Evolutionary conservation across 495 filamentous ascomycete species (phyloP).

Genomic region (Cercophora scortea): DNA sequence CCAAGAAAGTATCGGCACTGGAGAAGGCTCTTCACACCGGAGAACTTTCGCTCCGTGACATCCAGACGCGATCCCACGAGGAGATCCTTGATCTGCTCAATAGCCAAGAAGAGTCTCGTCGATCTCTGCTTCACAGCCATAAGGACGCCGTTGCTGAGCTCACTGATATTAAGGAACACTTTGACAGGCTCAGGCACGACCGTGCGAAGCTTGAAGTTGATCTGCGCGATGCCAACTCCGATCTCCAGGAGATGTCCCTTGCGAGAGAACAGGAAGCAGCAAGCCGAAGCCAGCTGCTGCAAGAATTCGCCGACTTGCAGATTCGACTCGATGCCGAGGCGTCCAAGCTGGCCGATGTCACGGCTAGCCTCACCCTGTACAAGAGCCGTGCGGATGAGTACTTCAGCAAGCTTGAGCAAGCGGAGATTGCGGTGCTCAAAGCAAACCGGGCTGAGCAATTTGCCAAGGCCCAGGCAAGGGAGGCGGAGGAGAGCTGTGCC

Average conservation of each 20-base stretch:
- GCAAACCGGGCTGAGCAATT: slow-evolving; percentile 88
- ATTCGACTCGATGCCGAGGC: slow-evolving; percentile 86
- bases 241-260: slow-evolving; percentile 69
- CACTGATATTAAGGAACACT: slow-evolving; percentile 73
- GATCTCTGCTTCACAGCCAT: slow-evolving; percentile 72
- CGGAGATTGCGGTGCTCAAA: slow-evolving; percentile 91
- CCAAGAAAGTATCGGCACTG: slow-evolving; percentile 84
- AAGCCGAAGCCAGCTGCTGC: slow-evolving; percentile 77
- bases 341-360: slow-evolving; percentile 76
- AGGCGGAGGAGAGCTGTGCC: slow-evolving; percentile 86
- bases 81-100: slow-evolving; percentile 91
- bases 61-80: slow-evolving; percentile 90
- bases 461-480: slow-evolving; percentile 76
- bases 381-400: slow-evolving; percentile 94
- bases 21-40: slow-evolving; percentile 83
- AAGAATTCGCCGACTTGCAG: slow-evolving; percentile 90
- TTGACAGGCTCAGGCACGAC: slow-evolving; percentile 75
- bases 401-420: slow-evolving; percentile 94
- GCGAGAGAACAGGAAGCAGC: slow-evolving; percentile 77
- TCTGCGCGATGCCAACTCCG: slow-evolving; percentile 73
- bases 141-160: slow-evolving; percentile 81
- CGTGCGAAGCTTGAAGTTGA: slow-evolving; percentile 80
- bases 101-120: slow-evolving; percentile 84
- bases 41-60: slow-evolving; percentile 83
- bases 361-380: slow-evolving; percentile 78